These are phyloP conservation scores for Truncatella angustata DNA, from an alignment of 2,329 filamentous ascomycete species.

Conservation along the genomic window DNA sequence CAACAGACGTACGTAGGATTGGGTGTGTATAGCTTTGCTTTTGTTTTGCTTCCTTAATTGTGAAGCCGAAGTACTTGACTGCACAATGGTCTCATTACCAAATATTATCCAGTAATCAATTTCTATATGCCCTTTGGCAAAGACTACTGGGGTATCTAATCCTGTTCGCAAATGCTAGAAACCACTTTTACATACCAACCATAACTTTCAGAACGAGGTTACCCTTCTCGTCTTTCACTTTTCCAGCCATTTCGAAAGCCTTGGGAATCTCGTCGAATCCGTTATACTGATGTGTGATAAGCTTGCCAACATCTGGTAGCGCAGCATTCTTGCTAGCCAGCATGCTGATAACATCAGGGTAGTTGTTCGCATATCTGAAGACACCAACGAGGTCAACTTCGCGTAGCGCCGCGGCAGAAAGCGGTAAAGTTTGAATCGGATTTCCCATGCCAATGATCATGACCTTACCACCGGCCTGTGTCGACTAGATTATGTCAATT, in stretches of 20 bases:
- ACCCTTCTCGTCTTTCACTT: slow-evolving; percentile 66
- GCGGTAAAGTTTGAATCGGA: slow-evolving; percentile 70
- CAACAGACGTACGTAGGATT: too few relatives aligned
- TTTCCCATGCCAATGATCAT: slow-evolving; percentile 80
- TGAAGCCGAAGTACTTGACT: not conserved
- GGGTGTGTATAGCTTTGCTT: too few relatives aligned
- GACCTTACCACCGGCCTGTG: slow-evolving; percentile 67
- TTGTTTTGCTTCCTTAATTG: too few relatives aligned
- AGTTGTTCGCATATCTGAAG: slow-evolving; percentile 77
- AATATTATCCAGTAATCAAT: not conserved
- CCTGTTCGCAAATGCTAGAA: too few relatives aligned
- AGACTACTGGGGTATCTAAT: not conserved
- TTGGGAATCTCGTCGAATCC: slow-evolving; percentile 62
- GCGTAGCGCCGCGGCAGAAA: slow-evolving; percentile 69
- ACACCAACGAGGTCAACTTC: slow-evolving; percentile 79
- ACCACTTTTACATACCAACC: slow-evolving; percentile 39
- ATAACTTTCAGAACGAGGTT: slow-evolving; percentile 75
- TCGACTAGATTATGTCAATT: slow-evolving; percentile 37
- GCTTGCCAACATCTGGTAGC: slow-evolving; percentile 63
- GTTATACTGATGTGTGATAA: slow-evolving; percentile 69
- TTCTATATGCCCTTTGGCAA: not conserved
- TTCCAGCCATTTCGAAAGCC: slow-evolving; percentile 72
- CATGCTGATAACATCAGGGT: slow-evolving; percentile 54
- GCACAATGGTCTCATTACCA: not conserved
- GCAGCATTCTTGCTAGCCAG: slow-evolving; percentile 45